These are phyloP conservation scores for Cyclotella cryptica DNA, from an alignment of 108 stramenopile genomes.

Conservation along the genomic window DNA sequence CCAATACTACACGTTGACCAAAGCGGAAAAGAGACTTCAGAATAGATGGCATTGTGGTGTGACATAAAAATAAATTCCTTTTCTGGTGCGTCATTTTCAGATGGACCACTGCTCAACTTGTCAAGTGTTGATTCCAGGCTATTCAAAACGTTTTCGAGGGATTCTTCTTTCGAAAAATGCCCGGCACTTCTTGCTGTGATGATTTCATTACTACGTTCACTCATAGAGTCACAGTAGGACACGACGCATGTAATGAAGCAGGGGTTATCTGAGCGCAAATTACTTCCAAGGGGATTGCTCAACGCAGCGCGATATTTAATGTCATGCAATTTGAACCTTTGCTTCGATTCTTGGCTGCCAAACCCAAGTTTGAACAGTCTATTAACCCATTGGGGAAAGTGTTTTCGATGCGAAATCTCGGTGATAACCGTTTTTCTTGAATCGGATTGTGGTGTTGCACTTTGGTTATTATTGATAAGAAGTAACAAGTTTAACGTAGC, in stretches of 20 bases:
- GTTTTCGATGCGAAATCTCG: background rate
- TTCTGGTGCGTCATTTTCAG: slow-evolving; percentile 4
- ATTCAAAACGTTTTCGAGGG: slow-evolving; percentile 15
- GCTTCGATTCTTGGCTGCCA: background rate
- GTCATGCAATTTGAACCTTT: slow-evolving; percentile 11
- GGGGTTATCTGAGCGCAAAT: slow-evolving; percentile 32
- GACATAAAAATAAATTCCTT: background rate
- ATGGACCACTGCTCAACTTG: background rate
- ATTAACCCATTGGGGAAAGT: slow-evolving; percentile 3
- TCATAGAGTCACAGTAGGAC: background rate
- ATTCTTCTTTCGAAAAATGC: background rate
- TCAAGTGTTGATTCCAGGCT: background rate
- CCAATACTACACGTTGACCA: slow-evolving; percentile 31
- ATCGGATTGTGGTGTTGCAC: background rate
- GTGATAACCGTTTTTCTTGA: background rate
- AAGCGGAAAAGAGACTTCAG: slow-evolving; percentile 18
- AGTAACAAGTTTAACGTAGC: slow-evolving; percentile 35
- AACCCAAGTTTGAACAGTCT: slow-evolving; percentile 9
- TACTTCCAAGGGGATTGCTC: slow-evolving; percentile 4
- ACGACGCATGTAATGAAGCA: slow-evolving; percentile 16
- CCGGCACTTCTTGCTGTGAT: background rate
- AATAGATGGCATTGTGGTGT: background rate
- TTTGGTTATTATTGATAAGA: background rate
- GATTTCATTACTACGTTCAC: slow-evolving; percentile 4
- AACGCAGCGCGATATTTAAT: slow-evolving; percentile 21